These are phyloP conservation scores for Silybum marianum DNA, from an alignment of 129 eudicot species.

Conservation along the genomic window DNA sequence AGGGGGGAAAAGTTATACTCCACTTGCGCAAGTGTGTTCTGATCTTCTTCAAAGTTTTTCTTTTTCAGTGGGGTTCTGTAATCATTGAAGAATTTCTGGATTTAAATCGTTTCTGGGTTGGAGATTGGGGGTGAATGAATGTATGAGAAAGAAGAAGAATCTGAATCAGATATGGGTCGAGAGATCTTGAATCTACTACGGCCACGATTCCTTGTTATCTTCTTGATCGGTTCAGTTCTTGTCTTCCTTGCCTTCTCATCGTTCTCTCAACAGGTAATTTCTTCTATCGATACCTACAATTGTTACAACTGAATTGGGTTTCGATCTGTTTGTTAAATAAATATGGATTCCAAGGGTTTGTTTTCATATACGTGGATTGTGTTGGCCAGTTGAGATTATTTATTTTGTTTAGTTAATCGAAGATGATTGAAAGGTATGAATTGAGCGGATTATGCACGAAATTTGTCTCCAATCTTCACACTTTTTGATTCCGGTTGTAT, in stretches of 20 bases:
- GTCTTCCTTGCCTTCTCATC: constrained; percentile 48
- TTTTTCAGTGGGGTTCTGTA: constrained; percentile 7
- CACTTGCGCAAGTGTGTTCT: constrained; percentile 22
- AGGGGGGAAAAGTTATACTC: constrained; percentile 17
- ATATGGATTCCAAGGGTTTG: constrained; percentile 13
- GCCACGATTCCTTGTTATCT: constrained; percentile 45
- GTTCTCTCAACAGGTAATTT: constrained; percentile 51
- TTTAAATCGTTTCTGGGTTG: not conserved
- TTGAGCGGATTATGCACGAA: too few relatives aligned
- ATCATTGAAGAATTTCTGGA: constrained; percentile 6
- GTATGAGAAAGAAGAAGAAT: constrained; percentile 32
- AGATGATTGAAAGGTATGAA: too few relatives aligned
- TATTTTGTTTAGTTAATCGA: too few relatives aligned
- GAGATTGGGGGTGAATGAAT: constrained; percentile 36
- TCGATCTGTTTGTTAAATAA: constrained; percentile 15
- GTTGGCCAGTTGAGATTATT: too few relatives aligned
- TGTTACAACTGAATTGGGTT: constrained; percentile 6
- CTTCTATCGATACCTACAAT: not conserved
- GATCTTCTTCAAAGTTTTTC: not conserved
- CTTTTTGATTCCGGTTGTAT: not conserved
- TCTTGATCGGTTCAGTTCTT: constrained; percentile 46
- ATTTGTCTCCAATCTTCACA: not conserved
- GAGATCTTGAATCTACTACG: constrained; percentile 52
- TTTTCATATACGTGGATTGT: not conserved
- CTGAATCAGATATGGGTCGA: constrained; percentile 53